Conservation (phyloP, 164 flowering plant genomes). For the Umbellularia californica region DNA sequence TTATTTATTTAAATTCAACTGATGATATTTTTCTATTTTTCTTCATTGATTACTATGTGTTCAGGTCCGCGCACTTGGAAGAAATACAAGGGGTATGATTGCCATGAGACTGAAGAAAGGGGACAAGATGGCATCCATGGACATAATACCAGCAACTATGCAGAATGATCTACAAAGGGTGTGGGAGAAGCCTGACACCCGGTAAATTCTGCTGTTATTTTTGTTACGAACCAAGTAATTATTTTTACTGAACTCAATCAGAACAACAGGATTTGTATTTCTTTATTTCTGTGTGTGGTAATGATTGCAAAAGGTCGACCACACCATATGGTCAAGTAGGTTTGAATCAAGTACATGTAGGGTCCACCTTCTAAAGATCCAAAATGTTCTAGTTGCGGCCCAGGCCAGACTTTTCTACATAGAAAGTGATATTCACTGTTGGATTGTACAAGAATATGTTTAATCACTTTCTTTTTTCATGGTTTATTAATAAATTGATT, state of each 20-base stretch:
- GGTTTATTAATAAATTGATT: no score
- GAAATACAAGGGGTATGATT: conserved; percentile 82
- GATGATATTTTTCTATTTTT: background rate
- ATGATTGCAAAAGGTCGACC: no score
- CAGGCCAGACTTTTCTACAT: no score
- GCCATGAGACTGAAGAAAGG: conserved; percentile 85
- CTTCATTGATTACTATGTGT: conserved; percentile 2
- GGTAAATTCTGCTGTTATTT: conserved; percentile 27
- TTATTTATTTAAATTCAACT: no score
- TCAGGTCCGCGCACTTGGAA: conserved; percentile 72
- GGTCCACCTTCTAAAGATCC: no score
- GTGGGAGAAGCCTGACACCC: conserved; percentile 26
- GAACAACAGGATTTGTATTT: background rate
- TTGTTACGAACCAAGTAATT: background rate
- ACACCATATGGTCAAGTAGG: no score
- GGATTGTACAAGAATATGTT: no score
- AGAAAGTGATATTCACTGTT: no score
- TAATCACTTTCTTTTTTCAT: no score
- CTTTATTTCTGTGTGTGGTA: background rate
- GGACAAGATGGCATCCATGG: conserved; percentile 88
- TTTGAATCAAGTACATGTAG: no score
- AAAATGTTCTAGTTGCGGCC: no score
- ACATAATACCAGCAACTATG: conserved; percentile 72
- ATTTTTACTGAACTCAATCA: background rate
- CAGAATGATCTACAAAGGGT: conserved; percentile 39